phyloP scores from a whole-genome alignment of 2,329 filamentous ascomycete species.

The Hymenotorrendiella dingleyae region DNA sequence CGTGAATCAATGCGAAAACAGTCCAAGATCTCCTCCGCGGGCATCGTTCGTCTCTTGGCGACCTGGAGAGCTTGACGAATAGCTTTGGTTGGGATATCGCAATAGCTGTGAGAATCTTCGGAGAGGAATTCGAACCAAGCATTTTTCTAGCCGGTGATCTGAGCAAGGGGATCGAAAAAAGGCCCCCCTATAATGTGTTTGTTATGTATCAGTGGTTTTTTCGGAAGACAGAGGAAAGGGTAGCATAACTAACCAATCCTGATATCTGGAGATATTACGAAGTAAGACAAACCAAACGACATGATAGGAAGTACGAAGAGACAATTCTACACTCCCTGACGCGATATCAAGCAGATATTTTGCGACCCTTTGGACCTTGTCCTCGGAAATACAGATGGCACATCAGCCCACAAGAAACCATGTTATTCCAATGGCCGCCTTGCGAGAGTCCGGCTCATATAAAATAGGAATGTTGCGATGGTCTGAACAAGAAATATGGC shows the following conservation, averaged over 20 bases:
- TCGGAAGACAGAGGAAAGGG: not conserved
- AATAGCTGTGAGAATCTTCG: constrained; percentile 62
- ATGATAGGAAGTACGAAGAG: not conserved
- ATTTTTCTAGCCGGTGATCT: constrained; percentile 49
- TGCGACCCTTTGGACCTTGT: no score
- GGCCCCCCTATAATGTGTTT: constrained; percentile 45
- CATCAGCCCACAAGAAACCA: no score
- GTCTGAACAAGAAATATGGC: no score
- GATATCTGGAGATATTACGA: not conserved
- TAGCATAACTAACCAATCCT: not conserved
- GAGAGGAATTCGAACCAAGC: constrained; percentile 69
- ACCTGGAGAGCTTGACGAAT: constrained; percentile 53
- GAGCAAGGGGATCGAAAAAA: constrained; percentile 61
- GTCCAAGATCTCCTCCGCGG: not conserved
- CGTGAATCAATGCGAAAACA: not conserved
- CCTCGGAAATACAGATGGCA: no score
- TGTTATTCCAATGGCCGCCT: no score
- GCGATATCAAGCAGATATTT: no score
- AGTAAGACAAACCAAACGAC: not conserved
- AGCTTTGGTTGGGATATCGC: constrained; percentile 61
- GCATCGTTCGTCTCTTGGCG: constrained; percentile 32
- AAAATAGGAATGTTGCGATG: no score
- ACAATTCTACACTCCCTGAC: not conserved
- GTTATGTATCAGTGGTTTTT: no score
- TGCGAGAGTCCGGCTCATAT: no score